A percentile compares a stretch with the other conserved stretches of the same genome.
These are phyloP conservation scores for Pyrenophora teres DNA, from an alignment of 2,329 filamentous ascomycete species.

Conservation along the genomic window DNA sequence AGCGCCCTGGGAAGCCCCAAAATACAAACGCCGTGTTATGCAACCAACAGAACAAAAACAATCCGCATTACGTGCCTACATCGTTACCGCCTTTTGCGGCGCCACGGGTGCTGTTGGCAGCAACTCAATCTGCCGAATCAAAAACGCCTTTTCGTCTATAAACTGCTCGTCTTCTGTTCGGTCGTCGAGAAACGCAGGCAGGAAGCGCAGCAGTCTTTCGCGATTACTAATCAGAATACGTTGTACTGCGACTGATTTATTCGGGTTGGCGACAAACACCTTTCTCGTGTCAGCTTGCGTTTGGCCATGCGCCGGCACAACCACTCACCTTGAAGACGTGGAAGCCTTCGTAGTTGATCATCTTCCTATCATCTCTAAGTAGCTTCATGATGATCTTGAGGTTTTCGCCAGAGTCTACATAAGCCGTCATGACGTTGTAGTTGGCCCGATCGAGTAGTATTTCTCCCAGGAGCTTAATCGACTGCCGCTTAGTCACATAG, in stretches of 20 bases:
- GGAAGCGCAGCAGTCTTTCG: slow-evolving; percentile 84
- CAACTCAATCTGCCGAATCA: slow-evolving; percentile 86
- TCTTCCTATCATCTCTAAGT: slow-evolving; percentile 90
- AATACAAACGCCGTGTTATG: slow-evolving; percentile 14
- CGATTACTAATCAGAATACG: slow-evolving; percentile 96
- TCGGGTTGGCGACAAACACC: slow-evolving; percentile 97
- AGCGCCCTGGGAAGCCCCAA: slow-evolving; percentile 8
- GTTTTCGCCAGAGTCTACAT: slow-evolving; percentile 93
- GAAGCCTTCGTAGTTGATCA: slow-evolving; percentile 99
- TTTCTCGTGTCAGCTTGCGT: slow-evolving; percentile 45
- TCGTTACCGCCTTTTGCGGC: slow-evolving; percentile 27
- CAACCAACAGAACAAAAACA: slow-evolving; percentile 4
- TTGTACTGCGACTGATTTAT: slow-evolving; percentile 95
- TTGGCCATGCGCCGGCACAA: background rate
- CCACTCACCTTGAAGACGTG: slow-evolving; percentile 85
- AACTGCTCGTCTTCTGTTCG: slow-evolving; percentile 98
- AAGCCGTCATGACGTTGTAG: slow-evolving; percentile 97
- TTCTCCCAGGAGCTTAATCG: slow-evolving; percentile 95
- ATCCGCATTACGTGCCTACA: background rate
- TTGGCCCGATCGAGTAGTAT: slow-evolving; percentile 93
- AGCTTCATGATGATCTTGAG: slow-evolving; percentile 99
- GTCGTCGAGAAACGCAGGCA: slow-evolving; percentile 91
- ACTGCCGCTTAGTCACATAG: slow-evolving; percentile 97
- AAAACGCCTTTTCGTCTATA: slow-evolving; percentile 94
- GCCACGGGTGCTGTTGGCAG: slow-evolving; percentile 42